Conservation (phyloP, 2,329 filamentous ascomycete species). For the Hypoxylon sp. region DNA sequence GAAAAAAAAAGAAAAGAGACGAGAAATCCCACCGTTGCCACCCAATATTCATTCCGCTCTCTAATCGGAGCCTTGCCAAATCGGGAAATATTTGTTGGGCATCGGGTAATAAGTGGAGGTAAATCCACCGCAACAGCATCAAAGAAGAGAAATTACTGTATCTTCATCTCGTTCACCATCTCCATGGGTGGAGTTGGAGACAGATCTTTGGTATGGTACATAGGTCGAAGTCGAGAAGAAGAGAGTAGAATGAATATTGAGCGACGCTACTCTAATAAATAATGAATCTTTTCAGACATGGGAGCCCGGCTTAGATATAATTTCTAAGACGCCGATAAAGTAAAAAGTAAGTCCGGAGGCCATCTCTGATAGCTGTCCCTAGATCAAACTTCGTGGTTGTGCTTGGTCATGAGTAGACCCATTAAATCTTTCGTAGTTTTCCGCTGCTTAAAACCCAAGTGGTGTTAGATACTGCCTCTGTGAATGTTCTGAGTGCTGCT, state of each 20-base stretch:
- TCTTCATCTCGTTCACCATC: not conserved
- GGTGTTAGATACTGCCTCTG: not conserved
- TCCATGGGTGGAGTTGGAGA: slow-evolving; percentile 4
- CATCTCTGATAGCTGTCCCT: slow-evolving; percentile 10
- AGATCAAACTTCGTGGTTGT: slow-evolving; percentile 18
- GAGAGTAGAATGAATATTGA: not conserved
- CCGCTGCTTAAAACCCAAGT: not conserved
- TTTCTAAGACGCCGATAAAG: slow-evolving; percentile 17
- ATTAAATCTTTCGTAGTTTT: not conserved
- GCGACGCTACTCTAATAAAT: slow-evolving; percentile 8
- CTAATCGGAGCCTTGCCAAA: slow-evolving; percentile 27
- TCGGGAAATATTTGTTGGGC: slow-evolving; percentile 40
- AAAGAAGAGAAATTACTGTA: slow-evolving; percentile 25
- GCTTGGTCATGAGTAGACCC: not conserved
- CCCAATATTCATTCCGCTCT: slow-evolving; percentile 26
- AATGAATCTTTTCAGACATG: slow-evolving; percentile 23
- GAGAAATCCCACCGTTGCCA: slow-evolving; percentile 26
- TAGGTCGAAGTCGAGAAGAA: not conserved
- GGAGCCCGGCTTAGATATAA: slow-evolving; percentile 16
- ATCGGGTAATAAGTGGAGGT: slow-evolving; percentile 41
- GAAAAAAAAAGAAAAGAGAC: slow-evolving; percentile 21
- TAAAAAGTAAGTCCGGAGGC: slow-evolving; percentile 31
- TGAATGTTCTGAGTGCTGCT: not conserved
- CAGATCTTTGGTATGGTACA: not conserved
- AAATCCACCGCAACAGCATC: slow-evolving; percentile 17